A percentile compares a stretch with the other conserved stretches of the same genome.
phyloP scores from a whole-genome alignment of 169 alveolate genomes.

The Cryptosporidium muris region DNA sequence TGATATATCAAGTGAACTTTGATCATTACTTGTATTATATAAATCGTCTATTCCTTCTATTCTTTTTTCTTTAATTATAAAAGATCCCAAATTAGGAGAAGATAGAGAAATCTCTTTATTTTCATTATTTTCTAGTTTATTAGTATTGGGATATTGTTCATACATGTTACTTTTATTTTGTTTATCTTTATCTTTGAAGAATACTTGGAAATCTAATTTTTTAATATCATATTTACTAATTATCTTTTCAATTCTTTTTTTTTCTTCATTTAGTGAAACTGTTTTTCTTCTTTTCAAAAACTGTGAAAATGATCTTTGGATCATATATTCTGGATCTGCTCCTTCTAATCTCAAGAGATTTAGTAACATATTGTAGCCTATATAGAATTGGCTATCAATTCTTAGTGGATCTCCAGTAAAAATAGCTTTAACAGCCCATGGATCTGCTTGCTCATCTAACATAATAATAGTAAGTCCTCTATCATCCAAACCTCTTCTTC shows the following conservation, averaged over 20 bases:
- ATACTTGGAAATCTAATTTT: background rate
- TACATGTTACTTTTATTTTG: background rate
- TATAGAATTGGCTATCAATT: conserved; percentile 92
- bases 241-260: conserved; percentile 76
- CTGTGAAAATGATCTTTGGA: conserved; percentile 94
- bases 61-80: conserved; percentile 14
- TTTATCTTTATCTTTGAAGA: background rate
- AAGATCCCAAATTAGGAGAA: background rate
- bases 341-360: conserved; percentile 94
- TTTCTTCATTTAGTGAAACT: conserved; percentile 82
- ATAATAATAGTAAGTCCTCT: conserved; percentile 95
- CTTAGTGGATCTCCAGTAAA: conserved; percentile 76
- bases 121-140: background rate
- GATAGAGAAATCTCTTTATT: background rate
- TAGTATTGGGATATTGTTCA: background rate
- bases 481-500: conserved; percentile 97
- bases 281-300: conserved; percentile 91
- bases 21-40: conserved; percentile 24
- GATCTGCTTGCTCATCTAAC: conserved; percentile 92
- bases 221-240: conserved; percentile 4
- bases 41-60: conserved; percentile 64
- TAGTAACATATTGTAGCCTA: conserved; percentile 96
- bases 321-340: conserved; percentile 92
- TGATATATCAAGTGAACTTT: conserved; percentile 25
- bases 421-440: conserved; percentile 69